Percentiles rank a stretch among this genome's conserved stretches.
phyloP scores from a whole-genome alignment of 441 rosid species.

The Daphne laureola region DNA sequence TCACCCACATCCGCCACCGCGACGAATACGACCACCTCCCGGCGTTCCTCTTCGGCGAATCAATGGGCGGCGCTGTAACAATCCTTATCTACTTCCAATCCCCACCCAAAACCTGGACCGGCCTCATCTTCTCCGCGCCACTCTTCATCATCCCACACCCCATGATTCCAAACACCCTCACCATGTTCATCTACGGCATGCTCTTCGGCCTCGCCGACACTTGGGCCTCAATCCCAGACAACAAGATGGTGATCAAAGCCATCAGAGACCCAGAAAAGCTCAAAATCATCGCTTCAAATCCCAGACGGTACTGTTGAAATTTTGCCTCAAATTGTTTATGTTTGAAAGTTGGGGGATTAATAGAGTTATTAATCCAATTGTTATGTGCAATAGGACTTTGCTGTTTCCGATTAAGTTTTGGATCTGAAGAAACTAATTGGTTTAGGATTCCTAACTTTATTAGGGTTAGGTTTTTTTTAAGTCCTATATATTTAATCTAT shows the following conservation, averaged over 20 bases:
- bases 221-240: constrained; percentile 88
- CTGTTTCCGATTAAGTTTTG: no score
- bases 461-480: no score
- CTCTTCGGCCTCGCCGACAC: constrained; percentile 86
- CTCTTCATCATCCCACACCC: constrained; percentile 79
- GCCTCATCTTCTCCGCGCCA: constrained; percentile 89
- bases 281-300: constrained; percentile 76
- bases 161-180: constrained; percentile 73
- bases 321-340: no score
- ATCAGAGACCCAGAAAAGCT: constrained; percentile 69
- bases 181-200: constrained; percentile 60
- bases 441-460: no score
- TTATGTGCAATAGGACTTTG: no score
- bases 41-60: constrained; percentile 79
- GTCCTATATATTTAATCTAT: no score
- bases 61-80: constrained; percentile 83
- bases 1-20: constrained; percentile 59
- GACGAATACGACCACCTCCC: constrained; percentile 65
- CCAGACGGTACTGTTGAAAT: no score
- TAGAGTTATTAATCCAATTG: no score
- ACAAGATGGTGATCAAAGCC: constrained; percentile 73
- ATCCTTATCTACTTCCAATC: constrained; percentile 89
- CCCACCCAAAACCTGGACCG: constrained; percentile 69
- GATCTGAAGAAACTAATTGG: no score
- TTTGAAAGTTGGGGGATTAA: no score